Evolutionary conservation across 106 monocot genomes (phyloP).

Genomic region (Alisma plantagoaquatica): DNA sequence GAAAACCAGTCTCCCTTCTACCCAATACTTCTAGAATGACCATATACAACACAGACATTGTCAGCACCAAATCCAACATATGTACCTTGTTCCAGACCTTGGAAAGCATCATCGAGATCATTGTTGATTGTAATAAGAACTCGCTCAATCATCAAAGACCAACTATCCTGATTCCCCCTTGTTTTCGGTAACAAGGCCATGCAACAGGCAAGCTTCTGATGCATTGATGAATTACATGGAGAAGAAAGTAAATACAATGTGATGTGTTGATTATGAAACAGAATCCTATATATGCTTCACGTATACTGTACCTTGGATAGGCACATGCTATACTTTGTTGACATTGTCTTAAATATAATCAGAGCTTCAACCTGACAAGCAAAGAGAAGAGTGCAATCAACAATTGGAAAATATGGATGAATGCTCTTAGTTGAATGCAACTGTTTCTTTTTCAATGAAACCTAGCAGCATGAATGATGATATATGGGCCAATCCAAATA

Average conservation of each 20-base stretch:
- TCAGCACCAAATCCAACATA: neutral
- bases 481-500: too few relatives aligned
- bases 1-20: too few relatives aligned
- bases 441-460: too few relatives aligned
- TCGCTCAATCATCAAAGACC: constrained; percentile 63
- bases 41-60: neutral
- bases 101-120: constrained; percentile 55
- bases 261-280: neutral
- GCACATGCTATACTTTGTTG: constrained; percentile 29
- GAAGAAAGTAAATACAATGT: neutral
- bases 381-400: too few relatives aligned
- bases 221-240: neutral
- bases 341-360: constrained; percentile 54
- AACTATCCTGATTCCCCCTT: constrained; percentile 58
- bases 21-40: neutral
- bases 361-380: constrained; percentile 54
- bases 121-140: constrained; percentile 53
- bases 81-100: constrained; percentile 82
- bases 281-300: too few relatives aligned
- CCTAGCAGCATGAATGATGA: too few relatives aligned
- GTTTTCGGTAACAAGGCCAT: constrained; percentile 70
- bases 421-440: too few relatives aligned
- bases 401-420: too few relatives aligned
- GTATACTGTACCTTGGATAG: constrained; percentile 59
- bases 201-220: constrained; percentile 42